Evolutionary conservation across 495 filamentous ascomycete genomes (phyloP).

Genomic region (Annulohypoxylon moriforme): DNA sequence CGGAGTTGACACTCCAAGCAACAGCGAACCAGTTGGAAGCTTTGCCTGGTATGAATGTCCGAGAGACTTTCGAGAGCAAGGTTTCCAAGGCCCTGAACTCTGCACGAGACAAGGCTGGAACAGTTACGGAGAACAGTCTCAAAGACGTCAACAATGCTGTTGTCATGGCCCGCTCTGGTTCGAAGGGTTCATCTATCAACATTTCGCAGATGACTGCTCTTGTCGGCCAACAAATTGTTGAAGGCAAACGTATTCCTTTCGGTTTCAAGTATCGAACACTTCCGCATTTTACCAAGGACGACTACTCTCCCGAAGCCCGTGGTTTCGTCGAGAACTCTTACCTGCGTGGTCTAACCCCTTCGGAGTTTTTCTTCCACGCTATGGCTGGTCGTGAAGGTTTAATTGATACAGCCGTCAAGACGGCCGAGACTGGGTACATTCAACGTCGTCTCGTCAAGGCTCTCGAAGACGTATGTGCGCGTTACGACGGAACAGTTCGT

Average conservation of each 20-base stretch:
- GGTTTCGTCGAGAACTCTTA: conserved; percentile 99
- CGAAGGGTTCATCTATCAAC: conserved; percentile 98
- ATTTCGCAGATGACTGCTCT: conserved; percentile 99
- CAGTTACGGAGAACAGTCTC: conserved; percentile 86
- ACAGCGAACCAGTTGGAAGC: conserved; percentile 88
- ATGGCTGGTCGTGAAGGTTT: conserved; percentile 99
- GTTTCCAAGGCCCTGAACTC: conserved; percentile 93
- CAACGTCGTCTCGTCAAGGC: conserved; percentile 98
- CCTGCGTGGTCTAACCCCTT: conserved; percentile 91
- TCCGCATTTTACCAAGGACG: conserved; percentile 98
- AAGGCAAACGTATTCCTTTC: conserved; percentile 99
- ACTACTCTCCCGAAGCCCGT: conserved; percentile 95
- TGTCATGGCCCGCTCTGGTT: conserved; percentile 94
- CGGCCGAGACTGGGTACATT: conserved; percentile 98
- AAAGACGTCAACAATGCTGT: conserved; percentile 97
- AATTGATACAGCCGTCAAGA: conserved; percentile 99
- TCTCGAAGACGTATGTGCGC: conserved; percentile 95
- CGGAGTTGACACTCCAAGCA: conserved; percentile 75
- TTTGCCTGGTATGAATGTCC: conserved; percentile 95
- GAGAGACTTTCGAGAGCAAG: conserved; percentile 96
- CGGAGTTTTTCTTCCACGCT: conserved; percentile 99
- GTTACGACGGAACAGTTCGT: conserved; percentile 96
- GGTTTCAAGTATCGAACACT: conserved; percentile 98
- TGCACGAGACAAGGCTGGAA: conserved; percentile 95
- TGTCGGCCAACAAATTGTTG: conserved; percentile 96